Evolutionary conservation across 805 yeast genomes (phyloP).

Genomic region (Spathaspora passalidarum): DNA sequence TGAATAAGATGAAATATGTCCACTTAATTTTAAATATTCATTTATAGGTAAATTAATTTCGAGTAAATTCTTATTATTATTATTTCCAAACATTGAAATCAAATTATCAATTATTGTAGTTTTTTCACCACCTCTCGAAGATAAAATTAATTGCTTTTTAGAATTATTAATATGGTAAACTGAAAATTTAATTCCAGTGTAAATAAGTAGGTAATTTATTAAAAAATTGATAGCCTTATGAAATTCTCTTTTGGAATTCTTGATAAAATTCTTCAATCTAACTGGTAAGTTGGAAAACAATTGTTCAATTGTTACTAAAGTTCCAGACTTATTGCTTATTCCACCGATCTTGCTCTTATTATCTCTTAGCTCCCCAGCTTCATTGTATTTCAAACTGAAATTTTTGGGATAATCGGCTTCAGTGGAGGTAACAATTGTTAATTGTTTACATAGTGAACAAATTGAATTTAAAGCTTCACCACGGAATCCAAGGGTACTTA

Average conservation of each 20-base stretch:
- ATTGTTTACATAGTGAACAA: slow-evolving; percentile 49
- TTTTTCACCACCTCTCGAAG: slow-evolving; percentile 55
- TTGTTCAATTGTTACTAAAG: slow-evolving; percentile 54
- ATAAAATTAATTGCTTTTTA: slow-evolving; percentile 52
- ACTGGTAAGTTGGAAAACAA: slow-evolving; percentile 78
- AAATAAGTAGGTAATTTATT: slow-evolving; percentile 66
- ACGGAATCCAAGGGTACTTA: slow-evolving; percentile 67
- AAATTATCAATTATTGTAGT: slow-evolving; percentile 47
- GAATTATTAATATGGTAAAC: slow-evolving; percentile 46
- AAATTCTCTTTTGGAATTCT: slow-evolving; percentile 68
- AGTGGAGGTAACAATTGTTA: slow-evolving; percentile 51
- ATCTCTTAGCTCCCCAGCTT: slow-evolving; percentile 47
- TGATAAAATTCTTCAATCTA: slow-evolving; percentile 67
- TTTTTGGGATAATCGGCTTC: slow-evolving; percentile 53
- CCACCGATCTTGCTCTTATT: slow-evolving; percentile 43
- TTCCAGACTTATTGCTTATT: slow-evolving; percentile 46
- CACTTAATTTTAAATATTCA: slow-evolving; percentile 41
- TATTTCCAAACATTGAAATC: slow-evolving; percentile 67
- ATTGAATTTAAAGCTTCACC: slow-evolving; percentile 80
- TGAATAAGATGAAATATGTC: slow-evolving; percentile 71
- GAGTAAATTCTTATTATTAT: slow-evolving; percentile 55
- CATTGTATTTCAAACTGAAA: slow-evolving; percentile 49
- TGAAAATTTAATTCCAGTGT: slow-evolving; percentile 54
- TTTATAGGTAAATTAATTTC: slow-evolving; percentile 44
- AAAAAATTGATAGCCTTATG: slow-evolving; percentile 60